Evolutionary conservation across 225 moss, liverwort and hornwort genomes (phyloP), one percentile per base, ranked within the genome.

Genomic region (Ulota crispa): DNA sequence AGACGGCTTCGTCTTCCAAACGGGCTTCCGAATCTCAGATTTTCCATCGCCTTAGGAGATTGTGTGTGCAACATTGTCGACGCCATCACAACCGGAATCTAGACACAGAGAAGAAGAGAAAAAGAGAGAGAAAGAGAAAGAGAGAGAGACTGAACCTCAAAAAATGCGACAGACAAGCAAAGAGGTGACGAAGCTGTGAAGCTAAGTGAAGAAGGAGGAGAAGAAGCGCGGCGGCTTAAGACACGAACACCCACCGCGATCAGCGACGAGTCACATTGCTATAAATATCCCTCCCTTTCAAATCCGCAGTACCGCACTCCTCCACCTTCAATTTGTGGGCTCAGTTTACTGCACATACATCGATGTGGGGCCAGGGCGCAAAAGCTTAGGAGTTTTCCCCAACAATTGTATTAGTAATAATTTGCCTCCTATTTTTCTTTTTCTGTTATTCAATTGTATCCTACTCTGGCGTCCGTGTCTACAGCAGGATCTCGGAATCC

Each of bases 41-140:
- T 78, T 57, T 89, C 86, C 62, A 86, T 67, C 1, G 81, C 79
- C 64, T 87, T 82, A 15, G 82, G 85, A 9, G 85, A 82, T 30
- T 60, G 82, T 12, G 61, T 47, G 60, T 85, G 85, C 78, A 85
- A 62, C 85, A 85, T 85, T 14, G 82, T 82, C 21, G 78, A 85
- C 32, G 85, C 85, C 85, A 85, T 85, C 50, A 32, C 64, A 23
- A 9, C 3, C 20, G 8, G 1, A 27, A 30, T 26, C 28, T 0
- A 15, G 14, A 0, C 9, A 7, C 7, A 13, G n/a, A 30, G 14
- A 20, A 28, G 10, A 3, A 53, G 20, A 53, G 4, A 9, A 50
- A 55, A 4, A 9, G 30, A 55, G 47, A 15, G 30, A 55, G 47
- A 15, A 4, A 47, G 16, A 47, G 16, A 47, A 5, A 15, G 47